Conservation (phyloP, 2,329 filamentous ascomycete species). For the Cryphonectria japonica region DNA sequence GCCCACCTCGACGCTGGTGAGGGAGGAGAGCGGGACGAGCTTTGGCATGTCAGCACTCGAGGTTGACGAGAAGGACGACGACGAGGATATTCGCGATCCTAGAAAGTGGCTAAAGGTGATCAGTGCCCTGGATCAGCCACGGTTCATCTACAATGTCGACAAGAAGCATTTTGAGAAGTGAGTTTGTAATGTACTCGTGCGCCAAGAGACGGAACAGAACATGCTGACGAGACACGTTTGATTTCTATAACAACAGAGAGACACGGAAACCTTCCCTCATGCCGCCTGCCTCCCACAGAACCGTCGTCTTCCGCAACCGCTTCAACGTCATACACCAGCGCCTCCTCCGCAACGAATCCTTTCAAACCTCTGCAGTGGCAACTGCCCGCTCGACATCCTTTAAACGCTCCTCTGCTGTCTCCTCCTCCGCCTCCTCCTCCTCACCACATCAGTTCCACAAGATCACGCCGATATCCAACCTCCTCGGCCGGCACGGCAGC, state of each 20-base stretch:
- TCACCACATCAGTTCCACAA: constrained; percentile 75
- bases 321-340: constrained; percentile 93
- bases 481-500: constrained; percentile 78
- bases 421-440: not conserved
- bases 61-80: constrained; percentile 57
- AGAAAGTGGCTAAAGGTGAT: constrained; percentile 84
- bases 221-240: constrained; percentile 11
- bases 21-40: constrained; percentile 68
- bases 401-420: constrained; percentile 49
- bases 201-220: not conserved
- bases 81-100: constrained; percentile 67
- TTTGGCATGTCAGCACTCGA: constrained; percentile 62
- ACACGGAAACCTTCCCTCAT: constrained; percentile 70
- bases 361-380: constrained; percentile 80
- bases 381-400: constrained; percentile 59
- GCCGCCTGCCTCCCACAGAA: constrained; percentile 80
- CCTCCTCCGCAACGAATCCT: constrained; percentile 88
- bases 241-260: constrained; percentile 49
- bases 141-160: constrained; percentile 71
- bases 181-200: constrained; percentile 21
- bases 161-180: constrained; percentile 92
- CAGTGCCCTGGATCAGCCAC: constrained; percentile 83
- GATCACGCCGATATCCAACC: constrained; percentile 81
- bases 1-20: constrained; percentile 47
- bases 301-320: constrained; percentile 81